These are phyloP conservation scores for Drechslera avenae DNA, from an alignment of 2,329 filamentous ascomycete genomes.

Conservation along the genomic window DNA sequence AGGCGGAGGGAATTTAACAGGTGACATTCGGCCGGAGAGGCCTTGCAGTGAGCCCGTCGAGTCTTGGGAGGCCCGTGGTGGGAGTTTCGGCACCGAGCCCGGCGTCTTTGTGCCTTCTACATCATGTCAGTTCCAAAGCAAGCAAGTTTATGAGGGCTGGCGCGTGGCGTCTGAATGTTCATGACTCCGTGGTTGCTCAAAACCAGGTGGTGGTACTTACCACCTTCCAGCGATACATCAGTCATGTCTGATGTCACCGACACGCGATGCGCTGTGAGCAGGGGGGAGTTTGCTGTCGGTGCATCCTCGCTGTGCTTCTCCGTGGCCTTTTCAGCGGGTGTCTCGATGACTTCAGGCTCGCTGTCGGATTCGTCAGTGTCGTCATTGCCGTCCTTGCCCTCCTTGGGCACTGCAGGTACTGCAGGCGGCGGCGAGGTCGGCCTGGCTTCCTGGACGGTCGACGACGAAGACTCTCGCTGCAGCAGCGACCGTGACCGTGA, in stretches of 20 bases:
- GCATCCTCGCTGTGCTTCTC: conserved; percentile 20
- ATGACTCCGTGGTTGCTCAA: not conserved
- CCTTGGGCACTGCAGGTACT: conserved; percentile 21
- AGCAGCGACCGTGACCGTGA: conserved; percentile 61
- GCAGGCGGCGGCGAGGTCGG: conserved; percentile 30
- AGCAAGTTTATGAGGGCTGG: not conserved
- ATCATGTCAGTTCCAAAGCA: conserved; percentile 21
- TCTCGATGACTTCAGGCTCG: conserved; percentile 11
- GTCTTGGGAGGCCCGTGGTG: conserved; percentile 56
- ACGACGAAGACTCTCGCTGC: conserved; percentile 40
- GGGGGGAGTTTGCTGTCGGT: conserved; percentile 56
- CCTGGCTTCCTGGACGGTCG: conserved; percentile 33
- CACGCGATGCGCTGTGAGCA: conserved; percentile 58
- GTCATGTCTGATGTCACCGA: conserved; percentile 63
- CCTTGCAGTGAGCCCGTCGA: conserved; percentile 60
- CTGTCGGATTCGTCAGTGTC: conserved; percentile 17
- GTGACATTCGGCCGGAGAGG: conserved; percentile 72
- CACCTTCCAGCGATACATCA: conserved; percentile 67
- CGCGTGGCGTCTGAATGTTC: not conserved
- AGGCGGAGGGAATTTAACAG: conserved; percentile 58
- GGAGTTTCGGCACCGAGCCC: conserved; percentile 56
- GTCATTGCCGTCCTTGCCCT: conserved; percentile 17
- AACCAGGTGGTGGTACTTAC: conserved; percentile 51
- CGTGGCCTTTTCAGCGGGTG: conserved; percentile 9
- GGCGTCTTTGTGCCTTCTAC: conserved; percentile 37